These are phyloP conservation scores for Meyerozyma athensensis DNA, from an alignment of 1,139 yeast species.

Conservation along the genomic window DNA sequence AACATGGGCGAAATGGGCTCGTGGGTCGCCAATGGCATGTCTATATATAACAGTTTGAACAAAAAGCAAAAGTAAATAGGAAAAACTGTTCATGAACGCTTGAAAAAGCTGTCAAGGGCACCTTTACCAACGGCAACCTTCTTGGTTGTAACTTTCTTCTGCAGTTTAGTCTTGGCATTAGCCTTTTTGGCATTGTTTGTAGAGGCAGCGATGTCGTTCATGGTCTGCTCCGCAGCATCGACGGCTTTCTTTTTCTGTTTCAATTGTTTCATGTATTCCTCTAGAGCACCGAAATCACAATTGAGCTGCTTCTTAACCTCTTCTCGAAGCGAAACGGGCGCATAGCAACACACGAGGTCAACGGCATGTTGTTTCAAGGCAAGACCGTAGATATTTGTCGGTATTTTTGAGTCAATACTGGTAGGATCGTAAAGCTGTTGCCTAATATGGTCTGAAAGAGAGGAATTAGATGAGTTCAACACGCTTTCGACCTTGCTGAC, in stretches of 20 bases:
- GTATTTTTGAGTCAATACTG: slow-evolving; percentile 18
- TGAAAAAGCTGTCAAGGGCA: slow-evolving; percentile 60
- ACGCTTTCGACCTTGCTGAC: slow-evolving; percentile 22
- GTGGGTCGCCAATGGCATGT: slow-evolving; percentile 73
- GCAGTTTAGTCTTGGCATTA: slow-evolving; percentile 11
- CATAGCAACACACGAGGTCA: slow-evolving; percentile 28
- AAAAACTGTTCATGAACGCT: slow-evolving; percentile 17
- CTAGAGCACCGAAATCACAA: slow-evolving; percentile 27
- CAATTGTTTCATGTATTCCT: slow-evolving; percentile 25
- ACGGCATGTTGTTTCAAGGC: slow-evolving; percentile 22
- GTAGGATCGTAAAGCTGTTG: slow-evolving; percentile 21
- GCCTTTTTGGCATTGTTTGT: slow-evolving; percentile 11
- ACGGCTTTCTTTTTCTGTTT: slow-evolving; percentile 22
- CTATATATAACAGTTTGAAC: slow-evolving; percentile 58
- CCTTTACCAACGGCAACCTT: slow-evolving; percentile 55
- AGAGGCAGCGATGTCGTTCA: slow-evolving; percentile 21
- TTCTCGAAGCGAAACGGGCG: slow-evolving; percentile 14
- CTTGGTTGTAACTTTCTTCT: slow-evolving; percentile 18
- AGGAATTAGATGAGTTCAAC: slow-evolving; percentile 16
- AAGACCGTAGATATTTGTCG: slow-evolving; percentile 23
- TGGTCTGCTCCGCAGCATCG: slow-evolving; percentile 33
- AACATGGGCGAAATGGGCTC: slow-evolving; percentile 71
- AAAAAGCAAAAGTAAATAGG: slow-evolving; percentile 8
- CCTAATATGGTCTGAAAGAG: slow-evolving; percentile 12
- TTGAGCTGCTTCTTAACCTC: slow-evolving; percentile 11